Evolutionary conservation across 2,329 filamentous ascomycete species (phyloP), one percentile per base, ranked within the genome.

Genomic region (Exserohilum turcica): DNA sequence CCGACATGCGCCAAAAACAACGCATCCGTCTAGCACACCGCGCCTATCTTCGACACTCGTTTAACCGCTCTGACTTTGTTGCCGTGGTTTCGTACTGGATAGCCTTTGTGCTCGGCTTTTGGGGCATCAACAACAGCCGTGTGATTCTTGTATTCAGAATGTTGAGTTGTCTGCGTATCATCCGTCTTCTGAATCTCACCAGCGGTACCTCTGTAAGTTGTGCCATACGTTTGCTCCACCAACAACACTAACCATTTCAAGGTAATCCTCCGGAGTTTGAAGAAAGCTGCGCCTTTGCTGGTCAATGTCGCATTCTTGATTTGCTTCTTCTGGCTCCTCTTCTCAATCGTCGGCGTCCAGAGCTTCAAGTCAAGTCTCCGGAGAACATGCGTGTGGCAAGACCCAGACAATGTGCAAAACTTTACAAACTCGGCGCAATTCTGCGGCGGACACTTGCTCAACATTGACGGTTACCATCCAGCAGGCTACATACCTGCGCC

Each of bases 41-140:
- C 57, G 95, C 94, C 1, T 97, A 97, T 73, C 78, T 99, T 49
- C 86, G 94, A 13, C 94, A 99, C 74, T 92, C 91, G 0, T 99
- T 99, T 78, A 97, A 97, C 71, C 86, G 94, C 46, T 82, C 97
- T 9, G 94, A 99, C 72, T 97, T 97, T 73, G 80, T 99, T 47
- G 95, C 94, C 1, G 89, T 99, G 6, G 81, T 94, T n/a, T 89
- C 93, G 0, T 99, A 92, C 75, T 99, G 94, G 94, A 88, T 96
- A 52, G 88, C 91, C 1, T 94, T 97, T 66, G 73, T 85, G 9
- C 80, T 99, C 44, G 84, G 86, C 28, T 76, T 92, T 15, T 82
- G 84, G 9, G 86, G 88, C 0, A 71, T 92, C 16, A 90, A 97
- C 69, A 81, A 82, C 55, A 68, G 74, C 2, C 81, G 86, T 46